Conservation (phyloP, 805 yeast species). For the Cyberlindnera sargentensis region DNA sequence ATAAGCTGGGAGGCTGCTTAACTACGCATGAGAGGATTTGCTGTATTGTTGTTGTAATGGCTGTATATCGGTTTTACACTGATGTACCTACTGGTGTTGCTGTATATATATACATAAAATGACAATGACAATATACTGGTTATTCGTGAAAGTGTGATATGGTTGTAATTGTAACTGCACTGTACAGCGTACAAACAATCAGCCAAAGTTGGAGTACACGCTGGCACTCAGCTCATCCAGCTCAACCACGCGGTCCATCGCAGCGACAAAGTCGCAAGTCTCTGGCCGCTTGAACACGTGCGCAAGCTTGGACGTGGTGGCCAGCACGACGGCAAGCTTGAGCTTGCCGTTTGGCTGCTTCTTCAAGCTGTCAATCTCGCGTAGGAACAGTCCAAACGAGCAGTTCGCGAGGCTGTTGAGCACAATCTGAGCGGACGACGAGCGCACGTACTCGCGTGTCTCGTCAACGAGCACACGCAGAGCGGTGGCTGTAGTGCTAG, state of each 20-base stretch:
- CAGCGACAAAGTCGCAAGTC: conserved; percentile 35
- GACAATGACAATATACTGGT: no score
- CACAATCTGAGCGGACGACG: conserved; percentile 29
- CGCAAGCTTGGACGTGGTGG: conserved; percentile 61
- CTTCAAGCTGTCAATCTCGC: conserved; percentile 5
- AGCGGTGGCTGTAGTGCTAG: conserved; percentile 10
- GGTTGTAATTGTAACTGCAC: no score
- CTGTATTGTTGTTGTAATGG: no score
- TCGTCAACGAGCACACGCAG: conserved; percentile 34
- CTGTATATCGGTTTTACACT: no score
- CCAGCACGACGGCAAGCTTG: conserved; percentile 65
- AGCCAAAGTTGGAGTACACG: conserved; percentile 71
- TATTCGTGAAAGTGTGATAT: no score
- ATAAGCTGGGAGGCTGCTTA: no score
- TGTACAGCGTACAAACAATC: neutral
- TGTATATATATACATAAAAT: no score
- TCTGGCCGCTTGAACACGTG: conserved; percentile 37
- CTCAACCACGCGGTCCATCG: conserved; percentile 46
- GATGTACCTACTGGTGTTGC: no score
- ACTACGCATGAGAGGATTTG: no score
- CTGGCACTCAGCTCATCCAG: conserved; percentile 86
- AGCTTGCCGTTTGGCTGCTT: conserved; percentile 21
- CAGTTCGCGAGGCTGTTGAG: conserved; percentile 28
- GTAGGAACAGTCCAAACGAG: conserved; percentile 19
- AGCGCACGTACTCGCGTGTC: conserved; percentile 33